Evolutionary conservation across 2,329 filamentous ascomycete genomes (phyloP).

Genomic region (Periconia digitata): DNA sequence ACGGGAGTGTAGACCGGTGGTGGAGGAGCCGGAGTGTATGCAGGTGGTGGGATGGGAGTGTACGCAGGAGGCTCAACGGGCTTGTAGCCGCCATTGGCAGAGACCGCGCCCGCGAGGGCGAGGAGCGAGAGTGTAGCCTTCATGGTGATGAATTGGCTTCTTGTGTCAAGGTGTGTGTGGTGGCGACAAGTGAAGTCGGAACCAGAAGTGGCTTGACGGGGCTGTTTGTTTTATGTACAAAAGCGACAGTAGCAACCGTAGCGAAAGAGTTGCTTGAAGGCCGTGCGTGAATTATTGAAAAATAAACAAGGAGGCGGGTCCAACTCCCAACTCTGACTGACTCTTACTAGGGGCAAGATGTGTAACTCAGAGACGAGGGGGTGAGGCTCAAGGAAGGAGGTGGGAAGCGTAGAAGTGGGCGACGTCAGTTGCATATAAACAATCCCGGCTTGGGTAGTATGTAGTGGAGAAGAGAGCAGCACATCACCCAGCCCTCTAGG

Average conservation of each 20-base stretch:
- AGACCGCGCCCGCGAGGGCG: slow-evolving; percentile 31
- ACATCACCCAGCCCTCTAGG: slow-evolving; percentile 22
- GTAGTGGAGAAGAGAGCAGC: slow-evolving; percentile 6
- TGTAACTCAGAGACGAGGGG: slow-evolving; percentile 10
- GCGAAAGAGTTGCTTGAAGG: slow-evolving; percentile 41
- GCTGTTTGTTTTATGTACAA: slow-evolving; percentile 5
- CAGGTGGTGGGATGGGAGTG: neutral
- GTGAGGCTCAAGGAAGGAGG: slow-evolving; percentile 13
- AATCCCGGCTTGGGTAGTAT: neutral
- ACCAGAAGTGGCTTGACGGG: neutral
- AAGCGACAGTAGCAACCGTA: slow-evolving; percentile 41
- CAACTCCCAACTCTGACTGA: too few relatives aligned
- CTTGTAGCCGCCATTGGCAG: neutral
- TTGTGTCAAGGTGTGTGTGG: neutral
- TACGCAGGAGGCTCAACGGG: slow-evolving; percentile 1
- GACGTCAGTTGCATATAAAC: slow-evolving; percentile 27
- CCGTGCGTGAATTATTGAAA: slow-evolving; percentile 2
- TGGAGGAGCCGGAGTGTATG: neutral
- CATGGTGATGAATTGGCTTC: slow-evolving; percentile 22
- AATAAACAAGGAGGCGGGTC: too few relatives aligned
- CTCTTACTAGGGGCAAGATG: slow-evolving; percentile 12
- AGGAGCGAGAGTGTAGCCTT: slow-evolving; percentile 30
- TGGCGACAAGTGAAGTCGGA: neutral
- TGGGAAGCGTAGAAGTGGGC: slow-evolving; percentile 12
- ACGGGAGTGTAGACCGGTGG: slow-evolving; percentile 3